These are phyloP conservation scores for Exophiala oligosperma DNA, from an alignment of 2,329 filamentous ascomycete genomes.

Conservation along the genomic window DNA sequence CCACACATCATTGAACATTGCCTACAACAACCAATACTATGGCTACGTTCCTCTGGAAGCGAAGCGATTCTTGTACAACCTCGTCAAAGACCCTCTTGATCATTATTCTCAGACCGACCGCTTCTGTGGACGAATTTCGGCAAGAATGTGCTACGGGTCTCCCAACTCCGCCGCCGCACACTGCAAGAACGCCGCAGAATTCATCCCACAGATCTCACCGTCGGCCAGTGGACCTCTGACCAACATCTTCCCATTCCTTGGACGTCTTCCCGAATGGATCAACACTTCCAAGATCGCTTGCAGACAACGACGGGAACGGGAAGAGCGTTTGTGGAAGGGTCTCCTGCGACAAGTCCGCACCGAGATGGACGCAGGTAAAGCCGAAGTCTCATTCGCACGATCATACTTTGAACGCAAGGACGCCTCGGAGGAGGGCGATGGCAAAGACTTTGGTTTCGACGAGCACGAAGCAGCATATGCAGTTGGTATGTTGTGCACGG, in stretches of 20 bases:
- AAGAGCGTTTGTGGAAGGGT: slow-evolving; percentile 18
- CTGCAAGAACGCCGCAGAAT: slow-evolving; percentile 16
- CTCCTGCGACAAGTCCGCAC: slow-evolving; percentile 11
- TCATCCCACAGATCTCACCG: slow-evolving; percentile 22
- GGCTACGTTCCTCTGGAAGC: slow-evolving; percentile 13
- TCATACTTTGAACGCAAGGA: slow-evolving; percentile 19
- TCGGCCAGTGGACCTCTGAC: slow-evolving; percentile 17
- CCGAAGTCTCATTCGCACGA: slow-evolving; percentile 15
- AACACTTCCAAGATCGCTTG: slow-evolving; percentile 12
- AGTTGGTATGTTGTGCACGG: slow-evolving; percentile 30
- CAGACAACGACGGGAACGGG: slow-evolving; percentile 14
- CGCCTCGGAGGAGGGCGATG: not conserved
- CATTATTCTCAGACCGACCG: slow-evolving; percentile 17
- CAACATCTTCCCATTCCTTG: slow-evolving; percentile 18
- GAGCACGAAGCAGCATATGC: slow-evolving; percentile 32
- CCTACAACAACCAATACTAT: slow-evolving; percentile 17
- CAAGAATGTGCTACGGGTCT: slow-evolving; percentile 13
- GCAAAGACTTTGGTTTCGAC: slow-evolving; percentile 19
- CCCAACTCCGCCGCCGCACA: slow-evolving; percentile 10
- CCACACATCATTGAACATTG: slow-evolving; percentile 13
- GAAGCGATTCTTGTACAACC: slow-evolving; percentile 18
- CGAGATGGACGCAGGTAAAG: slow-evolving; percentile 13
- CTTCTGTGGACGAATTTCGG: slow-evolving; percentile 9
- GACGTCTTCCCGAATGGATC: slow-evolving; percentile 20
- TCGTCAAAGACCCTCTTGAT: slow-evolving; percentile 18